Conservation (phyloP, 2,329 filamentous ascomycete species). For the Hypocrella siamensis region DNA sequence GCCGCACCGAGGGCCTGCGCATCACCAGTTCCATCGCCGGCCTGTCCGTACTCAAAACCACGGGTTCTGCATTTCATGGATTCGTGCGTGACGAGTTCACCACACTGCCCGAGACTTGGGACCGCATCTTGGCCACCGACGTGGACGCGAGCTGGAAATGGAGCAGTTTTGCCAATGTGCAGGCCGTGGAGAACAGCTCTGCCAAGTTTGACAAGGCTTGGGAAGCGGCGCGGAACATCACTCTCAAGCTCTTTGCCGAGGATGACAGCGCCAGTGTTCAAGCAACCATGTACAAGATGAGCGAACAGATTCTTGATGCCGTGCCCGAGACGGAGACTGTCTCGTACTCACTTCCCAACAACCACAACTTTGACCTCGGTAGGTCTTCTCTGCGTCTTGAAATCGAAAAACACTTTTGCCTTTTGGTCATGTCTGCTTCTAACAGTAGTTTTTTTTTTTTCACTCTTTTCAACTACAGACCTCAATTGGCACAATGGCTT, state of each 20-base stretch:
- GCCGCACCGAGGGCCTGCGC: conserved; percentile 52
- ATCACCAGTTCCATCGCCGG: conserved; percentile 67
- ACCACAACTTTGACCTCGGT: conserved; percentile 97
- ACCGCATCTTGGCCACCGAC: conserved; percentile 88
- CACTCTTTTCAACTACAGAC: too few relatives aligned
- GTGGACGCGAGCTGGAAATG: conserved; percentile 81
- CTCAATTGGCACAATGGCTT: conserved; percentile 91
- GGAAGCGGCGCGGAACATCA: conserved; percentile 63
- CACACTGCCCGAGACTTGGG: conserved; percentile 77
- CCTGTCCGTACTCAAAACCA: conserved; percentile 87
- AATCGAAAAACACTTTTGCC: background rate
- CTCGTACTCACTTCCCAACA: conserved; percentile 82
- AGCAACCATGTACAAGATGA: conserved; percentile 99
- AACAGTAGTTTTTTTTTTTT: too few relatives aligned
- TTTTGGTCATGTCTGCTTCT: too few relatives aligned
- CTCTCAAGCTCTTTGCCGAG: conserved; percentile 79
- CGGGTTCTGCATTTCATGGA: conserved; percentile 87
- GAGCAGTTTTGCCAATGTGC: conserved; percentile 51
- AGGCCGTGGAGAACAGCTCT: conserved; percentile 48
- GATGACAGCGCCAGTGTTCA: conserved; percentile 90
- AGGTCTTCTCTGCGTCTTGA: conserved; percentile 18
- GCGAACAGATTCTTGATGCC: conserved; percentile 63
- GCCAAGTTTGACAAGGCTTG: conserved; percentile 66
- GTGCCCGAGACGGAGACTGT: conserved; percentile 59
- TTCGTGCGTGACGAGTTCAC: conserved; percentile 92